These are phyloP conservation scores for Tremella yokohamensis DNA, from an alignment of 768 basidiomycete genomes.

Conservation along the genomic window DNA sequence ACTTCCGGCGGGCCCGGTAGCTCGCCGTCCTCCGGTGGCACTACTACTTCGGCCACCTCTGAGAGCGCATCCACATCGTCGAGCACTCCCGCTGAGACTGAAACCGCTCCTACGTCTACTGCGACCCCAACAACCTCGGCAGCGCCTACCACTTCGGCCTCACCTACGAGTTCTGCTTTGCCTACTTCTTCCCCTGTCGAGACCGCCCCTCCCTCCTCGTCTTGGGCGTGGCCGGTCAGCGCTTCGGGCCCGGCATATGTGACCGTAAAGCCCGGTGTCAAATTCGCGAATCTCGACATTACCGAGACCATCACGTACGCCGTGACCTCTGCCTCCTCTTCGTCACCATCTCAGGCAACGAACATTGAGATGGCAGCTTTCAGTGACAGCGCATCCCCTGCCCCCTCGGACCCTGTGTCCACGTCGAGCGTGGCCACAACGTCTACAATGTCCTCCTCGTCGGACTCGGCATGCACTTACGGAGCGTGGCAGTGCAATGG, in stretches of 20 bases:
- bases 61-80: not conserved
- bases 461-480: slow-evolving; percentile 15
- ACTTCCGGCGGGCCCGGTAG: slow-evolving; percentile 1
- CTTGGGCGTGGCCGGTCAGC: not conserved
- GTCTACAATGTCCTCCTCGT: not conserved
- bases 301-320: too few species aligned
- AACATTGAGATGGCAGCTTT: too few species aligned
- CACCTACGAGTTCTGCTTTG: too few species aligned
- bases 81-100: not conserved
- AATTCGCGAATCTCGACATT: not conserved
- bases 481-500: slow-evolving; percentile 26
- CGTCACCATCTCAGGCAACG: too few species aligned
- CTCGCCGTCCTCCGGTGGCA: not conserved
- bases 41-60: not conserved
- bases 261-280: not conserved
- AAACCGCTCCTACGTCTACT: not conserved
- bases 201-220: not conserved
- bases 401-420: too few species aligned
- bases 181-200: too few species aligned
- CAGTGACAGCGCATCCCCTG: too few species aligned
- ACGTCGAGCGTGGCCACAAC: too few species aligned
- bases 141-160: too few species aligned
- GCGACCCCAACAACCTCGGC: not conserved
- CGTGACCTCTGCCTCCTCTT: too few species aligned
- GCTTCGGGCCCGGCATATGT: not conserved